phyloP scores from a whole-genome alignment of 2,329 filamentous ascomycete genomes.

The Alternaria conjuncta region DNA sequence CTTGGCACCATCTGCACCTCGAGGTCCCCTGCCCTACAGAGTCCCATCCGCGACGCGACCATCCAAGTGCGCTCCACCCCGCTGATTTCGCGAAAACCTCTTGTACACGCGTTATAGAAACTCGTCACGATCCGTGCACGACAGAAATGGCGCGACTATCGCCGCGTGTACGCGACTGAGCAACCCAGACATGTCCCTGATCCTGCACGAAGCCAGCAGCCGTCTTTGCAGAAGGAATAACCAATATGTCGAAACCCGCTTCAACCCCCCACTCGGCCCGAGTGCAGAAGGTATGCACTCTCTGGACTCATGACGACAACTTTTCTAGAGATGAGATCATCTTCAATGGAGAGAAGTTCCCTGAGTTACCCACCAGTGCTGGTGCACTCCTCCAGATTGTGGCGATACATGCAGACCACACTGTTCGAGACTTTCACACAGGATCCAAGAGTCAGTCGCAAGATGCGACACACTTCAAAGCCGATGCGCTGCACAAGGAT shows the following conservation, averaged over 20 bases:
- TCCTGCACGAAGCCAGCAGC: conserved; percentile 2
- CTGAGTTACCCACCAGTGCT: conserved; percentile 65
- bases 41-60: neutral
- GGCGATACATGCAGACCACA: conserved; percentile 61
- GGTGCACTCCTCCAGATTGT: conserved; percentile 78
- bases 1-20: conserved; percentile 11
- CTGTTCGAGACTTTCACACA: conserved; percentile 55
- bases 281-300: conserved; percentile 54
- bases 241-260: conserved; percentile 41
- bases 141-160: conserved; percentile 1
- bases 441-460: conserved; percentile 30
- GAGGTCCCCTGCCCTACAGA: neutral
- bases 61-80: neutral
- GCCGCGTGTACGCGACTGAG: conserved; percentile 1
- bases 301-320: conserved; percentile 72
- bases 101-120: neutral
- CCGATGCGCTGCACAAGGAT: conserved; percentile 22
- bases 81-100: neutral
- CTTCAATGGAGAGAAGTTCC: conserved; percentile 75
- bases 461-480: conserved; percentile 40
- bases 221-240: neutral
- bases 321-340: conserved; percentile 80
- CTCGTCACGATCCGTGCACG: neutral
- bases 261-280: conserved; percentile 30
- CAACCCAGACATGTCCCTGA: conserved; percentile 2